These are phyloP conservation scores for Moelleriella libera DNA, from an alignment of 2,329 filamentous ascomycete species.

Conservation along the genomic window DNA sequence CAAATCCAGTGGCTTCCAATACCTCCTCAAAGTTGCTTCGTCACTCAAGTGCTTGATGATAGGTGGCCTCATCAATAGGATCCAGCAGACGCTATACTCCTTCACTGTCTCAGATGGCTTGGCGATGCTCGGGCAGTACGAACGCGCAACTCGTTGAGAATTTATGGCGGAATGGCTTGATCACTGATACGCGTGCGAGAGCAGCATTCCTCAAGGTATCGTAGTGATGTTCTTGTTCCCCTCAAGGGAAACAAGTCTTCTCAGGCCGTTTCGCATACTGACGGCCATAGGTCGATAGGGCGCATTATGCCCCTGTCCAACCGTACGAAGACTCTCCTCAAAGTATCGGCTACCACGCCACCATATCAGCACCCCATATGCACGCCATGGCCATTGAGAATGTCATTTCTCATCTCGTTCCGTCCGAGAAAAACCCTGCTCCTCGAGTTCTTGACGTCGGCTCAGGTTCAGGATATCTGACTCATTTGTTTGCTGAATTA, in stretches of 20 bases:
- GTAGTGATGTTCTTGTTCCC: too few relatives aligned
- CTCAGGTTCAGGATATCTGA: constrained; percentile 70
- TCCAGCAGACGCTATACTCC: constrained; percentile 4
- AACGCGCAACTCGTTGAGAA: constrained; percentile 71
- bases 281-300: constrained; percentile 61
- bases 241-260: neutral
- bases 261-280: neutral
- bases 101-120: constrained; percentile 52
- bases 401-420: constrained; percentile 28
- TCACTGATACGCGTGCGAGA: constrained; percentile 57
- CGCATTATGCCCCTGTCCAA: constrained; percentile 57
- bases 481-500: constrained; percentile 73
- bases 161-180: constrained; percentile 55
- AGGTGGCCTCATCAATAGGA: too few relatives aligned
- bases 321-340: constrained; percentile 55
- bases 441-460: constrained; percentile 59
- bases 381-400: constrained; percentile 39
- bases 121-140: constrained; percentile 64
- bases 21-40: too few relatives aligned
- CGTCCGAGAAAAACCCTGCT: constrained; percentile 17
- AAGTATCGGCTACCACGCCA: constrained; percentile 38
- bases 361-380: constrained; percentile 49
- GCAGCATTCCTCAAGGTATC: constrained; percentile 51
- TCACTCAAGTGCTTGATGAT: too few relatives aligned
- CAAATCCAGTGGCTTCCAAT: too few relatives aligned